phyloP scores from a whole-genome alignment of 1,284 basidiomycete genomes.

The Bjerkandera adusta region DNA sequence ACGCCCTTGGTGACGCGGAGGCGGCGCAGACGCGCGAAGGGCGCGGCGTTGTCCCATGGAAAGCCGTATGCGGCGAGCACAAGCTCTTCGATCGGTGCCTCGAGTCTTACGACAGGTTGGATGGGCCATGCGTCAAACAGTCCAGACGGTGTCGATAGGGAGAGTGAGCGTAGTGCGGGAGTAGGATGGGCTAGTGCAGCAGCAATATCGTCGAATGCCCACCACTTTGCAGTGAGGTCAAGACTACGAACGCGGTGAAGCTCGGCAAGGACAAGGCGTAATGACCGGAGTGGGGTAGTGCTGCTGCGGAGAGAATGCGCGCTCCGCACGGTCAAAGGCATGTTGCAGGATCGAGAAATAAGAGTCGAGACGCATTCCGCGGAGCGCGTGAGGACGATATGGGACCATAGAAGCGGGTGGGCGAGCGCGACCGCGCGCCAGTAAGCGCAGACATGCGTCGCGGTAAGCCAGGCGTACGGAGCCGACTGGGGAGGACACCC shows the following conservation, averaged over 20 bases:
- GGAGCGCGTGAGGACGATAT: slow-evolving; percentile 10
- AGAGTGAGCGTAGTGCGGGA: slow-evolving; percentile 1
- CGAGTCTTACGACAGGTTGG: slow-evolving; percentile 3
- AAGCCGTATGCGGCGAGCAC: slow-evolving; percentile 8
- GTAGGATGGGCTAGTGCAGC: slow-evolving; percentile 3
- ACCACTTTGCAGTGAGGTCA: slow-evolving; percentile 11
- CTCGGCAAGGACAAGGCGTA: slow-evolving; percentile 11
- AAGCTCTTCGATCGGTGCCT: slow-evolving; percentile 2
- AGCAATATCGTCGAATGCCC: slow-evolving; percentile 11
- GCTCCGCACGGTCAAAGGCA: slow-evolving; percentile 7
- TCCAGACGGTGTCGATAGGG: slow-evolving; percentile 8
- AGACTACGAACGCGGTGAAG: slow-evolving; percentile 9
- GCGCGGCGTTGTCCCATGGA: slow-evolving; percentile 9
- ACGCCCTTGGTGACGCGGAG: slow-evolving; percentile 2
- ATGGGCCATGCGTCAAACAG: slow-evolving; percentile 3
- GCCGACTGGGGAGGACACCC: not conserved
- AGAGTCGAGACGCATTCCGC: slow-evolving; percentile 6
- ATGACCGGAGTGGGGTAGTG: slow-evolving; percentile 4
- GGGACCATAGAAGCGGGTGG: slow-evolving; percentile 13
- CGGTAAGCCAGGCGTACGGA: slow-evolving; percentile 13
- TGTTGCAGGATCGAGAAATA: slow-evolving; percentile 9
- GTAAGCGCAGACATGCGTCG: slow-evolving; percentile 15
- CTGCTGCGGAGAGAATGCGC: not conserved
- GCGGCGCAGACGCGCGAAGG: slow-evolving; percentile 4
- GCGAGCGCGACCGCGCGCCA: slow-evolving; percentile 14